Conservation (phyloP, 164 flowering plant genomes). For the Umbellularia californica region DNA sequence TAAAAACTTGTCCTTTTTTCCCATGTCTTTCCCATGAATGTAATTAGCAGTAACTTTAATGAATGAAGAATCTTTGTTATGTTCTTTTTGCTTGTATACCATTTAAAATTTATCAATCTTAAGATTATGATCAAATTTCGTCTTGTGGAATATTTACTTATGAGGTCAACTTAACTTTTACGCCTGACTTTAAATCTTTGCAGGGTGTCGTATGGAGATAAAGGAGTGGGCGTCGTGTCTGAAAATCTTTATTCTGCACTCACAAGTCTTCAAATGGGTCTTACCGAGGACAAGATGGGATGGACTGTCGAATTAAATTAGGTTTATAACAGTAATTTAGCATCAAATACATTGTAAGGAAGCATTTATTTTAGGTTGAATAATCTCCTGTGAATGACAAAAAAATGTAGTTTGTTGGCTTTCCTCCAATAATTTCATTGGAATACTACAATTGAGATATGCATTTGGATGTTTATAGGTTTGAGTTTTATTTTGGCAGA, state of each 20-base stretch:
- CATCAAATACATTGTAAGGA: not conserved
- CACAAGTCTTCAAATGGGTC: conserved; percentile 87
- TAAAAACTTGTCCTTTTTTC: no score
- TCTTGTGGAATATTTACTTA: no score
- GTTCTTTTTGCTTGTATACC: no score
- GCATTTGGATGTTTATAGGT: not conserved
- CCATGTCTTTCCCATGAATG: no score
- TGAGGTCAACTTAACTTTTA: no score
- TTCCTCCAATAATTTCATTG: not conserved
- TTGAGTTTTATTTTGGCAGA: not conserved
- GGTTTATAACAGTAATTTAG: not conserved
- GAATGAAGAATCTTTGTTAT: no score
- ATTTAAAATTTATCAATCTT: no score
- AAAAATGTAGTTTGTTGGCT: not conserved
- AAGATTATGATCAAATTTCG: no score
- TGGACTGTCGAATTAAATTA: conserved; percentile 73
- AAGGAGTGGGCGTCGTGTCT: conserved; percentile 58
- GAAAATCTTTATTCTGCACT: conserved; percentile 67
- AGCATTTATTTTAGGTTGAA: not conserved
- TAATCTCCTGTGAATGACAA: no score
- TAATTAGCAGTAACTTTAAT: no score
- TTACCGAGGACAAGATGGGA: conserved; percentile 67
- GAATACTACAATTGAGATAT: not conserved
- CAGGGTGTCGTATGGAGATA: conserved; percentile 65
- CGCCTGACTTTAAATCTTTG: conserved; percentile 1